phyloP scores from a whole-genome alignment of 371 early-diverging fungal species.

The Mortierella sp. region DNA sequence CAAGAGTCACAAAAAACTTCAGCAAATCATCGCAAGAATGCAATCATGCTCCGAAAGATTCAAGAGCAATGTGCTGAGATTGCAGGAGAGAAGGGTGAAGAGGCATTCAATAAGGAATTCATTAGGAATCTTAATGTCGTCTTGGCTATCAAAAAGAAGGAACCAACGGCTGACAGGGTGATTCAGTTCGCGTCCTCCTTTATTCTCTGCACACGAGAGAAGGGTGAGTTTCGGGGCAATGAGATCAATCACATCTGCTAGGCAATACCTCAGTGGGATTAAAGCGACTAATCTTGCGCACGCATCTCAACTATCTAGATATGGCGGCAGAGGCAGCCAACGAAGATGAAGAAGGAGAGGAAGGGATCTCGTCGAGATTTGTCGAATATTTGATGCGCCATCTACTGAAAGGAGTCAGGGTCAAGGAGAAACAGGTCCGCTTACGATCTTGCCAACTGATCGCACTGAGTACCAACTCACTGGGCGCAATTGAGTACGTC shows the following conservation, averaged over 20 bases:
- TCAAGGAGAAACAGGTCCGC: conserved; percentile 82
- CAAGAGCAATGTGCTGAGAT: conserved; percentile 72
- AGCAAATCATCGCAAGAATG: conserved; percentile 77
- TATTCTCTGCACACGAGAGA: conserved; percentile 77
- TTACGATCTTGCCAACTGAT: conserved; percentile 84
- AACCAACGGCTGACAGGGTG: conserved; percentile 79
- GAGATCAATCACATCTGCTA: not conserved
- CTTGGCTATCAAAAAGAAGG: conserved; percentile 77
- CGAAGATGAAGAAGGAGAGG: conserved; percentile 46
- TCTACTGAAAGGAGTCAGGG: conserved; percentile 79
- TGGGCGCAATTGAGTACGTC: conserved; percentile 85
- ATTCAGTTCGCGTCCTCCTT: conserved; percentile 83
- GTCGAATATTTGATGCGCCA: conserved; percentile 77
- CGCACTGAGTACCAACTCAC: conserved; percentile 77
- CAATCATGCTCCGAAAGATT: conserved; percentile 81
- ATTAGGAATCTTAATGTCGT: conserved; percentile 81
- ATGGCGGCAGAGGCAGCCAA: conserved; percentile 26
- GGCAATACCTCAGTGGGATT: not conserved
- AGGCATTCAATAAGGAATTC: conserved; percentile 74
- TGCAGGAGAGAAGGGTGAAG: conserved; percentile 70
- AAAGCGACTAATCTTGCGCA: conserved; percentile 15
- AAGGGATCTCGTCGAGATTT: conserved; percentile 79
- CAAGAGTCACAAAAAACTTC: conserved; percentile 81
- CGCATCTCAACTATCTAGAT: conserved; percentile 25
- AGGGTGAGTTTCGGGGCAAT: conserved; percentile 52